Base-by-base conservation (phyloP, 805 yeast species). In the Zygotorulaspora danielsina region DNA sequence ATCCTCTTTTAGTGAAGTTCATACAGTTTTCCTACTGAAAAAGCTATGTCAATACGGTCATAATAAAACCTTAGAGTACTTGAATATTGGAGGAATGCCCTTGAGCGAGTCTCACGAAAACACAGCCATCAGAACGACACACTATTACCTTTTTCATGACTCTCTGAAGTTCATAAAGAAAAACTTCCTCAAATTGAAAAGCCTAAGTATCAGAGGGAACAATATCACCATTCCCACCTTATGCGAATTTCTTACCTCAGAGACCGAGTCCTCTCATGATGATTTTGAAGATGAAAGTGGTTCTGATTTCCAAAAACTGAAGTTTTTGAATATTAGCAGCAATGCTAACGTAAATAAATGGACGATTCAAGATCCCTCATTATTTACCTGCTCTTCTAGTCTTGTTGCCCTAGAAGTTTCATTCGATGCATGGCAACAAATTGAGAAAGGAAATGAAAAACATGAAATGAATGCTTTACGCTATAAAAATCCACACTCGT, bases 41-140 rank as follows among this genome's bases (percentile, higher is more conserved):
- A 64, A 65, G 31, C 58, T 75, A 27, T 59, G 63, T 29, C 59
- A 54, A 20, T 55, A 49, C 42, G 64, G 64, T n/a, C 65, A 61
- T 39, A 61, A 57, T 24, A 56, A 54, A 39, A 61, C 64, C 8
- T 45, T 61, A 26, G 59, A 58, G 42, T 70, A 73, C 55, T 66
- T 83, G 30, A 81, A 81, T 50, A 57, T 83, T 26, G 80, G 81
- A 24, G 89, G 89, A 0, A 64, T 81, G 49, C 83, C 84, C 0
- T 69, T 80, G 12, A 71, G 68, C 39, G 57, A 55, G 34, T 39
- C 53, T 15, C 61, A 63, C 28, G 54, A 65, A 43, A 39, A 47
- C 20, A 28, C 48, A 18, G 46, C 45, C 2, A 34, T 35, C 2
- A 51, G 50, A 18, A 45, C 54, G 3, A 52, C 58, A 5, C 50